Evolutionary conservation across 805 yeast species (phyloP), one percentile per base, ranked within the genome.

Genomic region (Metahyphopichia silvanorum): DNA sequence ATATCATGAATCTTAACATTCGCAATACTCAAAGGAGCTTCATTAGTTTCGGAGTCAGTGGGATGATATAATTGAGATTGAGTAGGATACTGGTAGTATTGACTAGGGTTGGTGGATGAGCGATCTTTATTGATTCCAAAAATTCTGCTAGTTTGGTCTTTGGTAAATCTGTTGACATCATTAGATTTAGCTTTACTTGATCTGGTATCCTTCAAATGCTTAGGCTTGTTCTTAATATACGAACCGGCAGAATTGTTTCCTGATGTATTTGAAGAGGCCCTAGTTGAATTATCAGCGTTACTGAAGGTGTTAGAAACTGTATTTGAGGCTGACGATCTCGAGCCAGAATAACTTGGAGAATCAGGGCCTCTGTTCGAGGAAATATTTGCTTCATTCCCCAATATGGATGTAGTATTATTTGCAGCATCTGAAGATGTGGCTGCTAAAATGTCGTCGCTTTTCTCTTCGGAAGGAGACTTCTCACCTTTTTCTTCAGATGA

Each of bases 11-110:
- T 21, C 20, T 29, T 14, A 15, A 34, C 29, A 21, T 34, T 34
- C 10, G 24, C 16, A 10, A 33, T 29, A 21, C 35, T 32, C 13
- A 31, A 20, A 13, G 30, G 30, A 6, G 19, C 19, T 13, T 27
- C 30, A 5, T 15, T 25, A 14, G 30, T 14, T n/a, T 3, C 15
- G 22, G 4, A 18, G 6, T 27, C 5, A 12, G 14, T 20, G 11
- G 30, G 22, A 22, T 40, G 27, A 18, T 43, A 39, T 22, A 47
- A 35, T 32, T 44, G 51, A 13, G 56, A 47, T 15, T 37, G 29
- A 4, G 45, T 33, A 3, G 59, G 59, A 29, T 53, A 52, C 37
- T 49, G 48, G 25, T 43, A 52, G 26, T 52, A 52, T 21, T 35
- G 40, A n/a, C 18, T 27, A 20, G 21, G 43, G 46, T 26, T 41